These are phyloP conservation scores for Crithidia thermophila DNA, from an alignment of 208 protist species.

Conservation along the genomic window DNA sequence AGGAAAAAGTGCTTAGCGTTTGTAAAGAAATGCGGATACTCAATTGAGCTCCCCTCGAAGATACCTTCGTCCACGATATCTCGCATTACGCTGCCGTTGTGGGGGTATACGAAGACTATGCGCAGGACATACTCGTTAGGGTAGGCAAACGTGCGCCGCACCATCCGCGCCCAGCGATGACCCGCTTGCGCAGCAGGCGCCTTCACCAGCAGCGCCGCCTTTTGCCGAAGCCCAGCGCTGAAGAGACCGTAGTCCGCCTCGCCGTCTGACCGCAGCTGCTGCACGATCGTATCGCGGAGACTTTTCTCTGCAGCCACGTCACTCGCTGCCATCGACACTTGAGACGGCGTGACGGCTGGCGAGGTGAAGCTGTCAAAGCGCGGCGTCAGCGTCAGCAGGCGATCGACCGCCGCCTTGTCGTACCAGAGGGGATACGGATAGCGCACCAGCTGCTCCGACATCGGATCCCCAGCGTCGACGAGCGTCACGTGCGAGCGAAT, in stretches of 20 bases:
- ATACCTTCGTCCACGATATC: conserved; percentile 55
- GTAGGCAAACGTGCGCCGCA: conserved; percentile 35
- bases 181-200: conserved; percentile 11
- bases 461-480: conserved; percentile 42
- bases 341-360: too few relatives aligned
- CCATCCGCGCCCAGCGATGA: conserved; percentile 23
- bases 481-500: conserved; percentile 57
- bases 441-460: conserved; percentile 32
- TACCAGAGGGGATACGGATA: conserved; percentile 32
- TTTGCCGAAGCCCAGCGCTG: conserved; percentile 12
- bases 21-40: conserved; percentile 57
- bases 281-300: not conserved
- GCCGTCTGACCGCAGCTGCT: not conserved
- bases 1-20: conserved; percentile 35
- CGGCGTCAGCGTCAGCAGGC: conserved; percentile 9
- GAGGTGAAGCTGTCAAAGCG: not conserved
- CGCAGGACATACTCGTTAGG: conserved; percentile 67
- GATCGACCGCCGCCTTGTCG: not conserved
- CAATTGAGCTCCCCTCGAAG: conserved; percentile 14
- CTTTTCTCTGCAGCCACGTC: not conserved
- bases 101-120: conserved; percentile 73
- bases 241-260: conserved; percentile 25
- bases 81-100: conserved; percentile 74
- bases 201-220: conserved; percentile 14
- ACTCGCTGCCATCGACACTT: not conserved